Evolutionary conservation across 331 rosid genomes (phyloP).

Genomic region (Malus hybrid): DNA sequence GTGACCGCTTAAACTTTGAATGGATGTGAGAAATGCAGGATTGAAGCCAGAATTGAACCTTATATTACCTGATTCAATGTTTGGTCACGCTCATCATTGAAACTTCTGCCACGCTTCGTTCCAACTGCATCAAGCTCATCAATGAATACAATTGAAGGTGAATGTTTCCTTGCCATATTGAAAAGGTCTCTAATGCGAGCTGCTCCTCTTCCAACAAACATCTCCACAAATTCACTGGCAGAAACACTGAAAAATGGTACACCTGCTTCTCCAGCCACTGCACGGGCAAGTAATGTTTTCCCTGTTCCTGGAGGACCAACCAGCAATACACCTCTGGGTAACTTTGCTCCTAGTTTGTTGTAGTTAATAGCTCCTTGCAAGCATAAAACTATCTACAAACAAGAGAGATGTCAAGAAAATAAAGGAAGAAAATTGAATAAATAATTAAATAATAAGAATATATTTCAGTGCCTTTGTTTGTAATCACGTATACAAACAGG

Average conservation of each 20-base stretch:
- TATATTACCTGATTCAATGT: slow-evolving; percentile 72
- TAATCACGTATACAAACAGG: neutral
- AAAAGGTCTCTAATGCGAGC: slow-evolving; percentile 94
- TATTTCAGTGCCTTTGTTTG: neutral
- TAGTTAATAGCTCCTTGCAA: slow-evolving; percentile 83
- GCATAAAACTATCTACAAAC: slow-evolving; percentile 76
- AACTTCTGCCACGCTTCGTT: slow-evolving; percentile 93
- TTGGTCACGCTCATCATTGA: slow-evolving; percentile 96
- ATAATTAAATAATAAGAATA: neutral
- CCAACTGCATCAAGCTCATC: slow-evolving; percentile 99
- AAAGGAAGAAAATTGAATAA: slow-evolving; percentile 13
- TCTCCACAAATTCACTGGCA: slow-evolving; percentile 95
- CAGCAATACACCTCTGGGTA: slow-evolving; percentile 88
- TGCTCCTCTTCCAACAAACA: slow-evolving; percentile 98
- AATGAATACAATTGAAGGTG: slow-evolving; percentile 87
- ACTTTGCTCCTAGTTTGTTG: slow-evolving; percentile 81
- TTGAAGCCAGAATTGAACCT: neutral
- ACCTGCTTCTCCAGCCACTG: slow-evolving; percentile 99
- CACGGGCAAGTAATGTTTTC: slow-evolving; percentile 88
- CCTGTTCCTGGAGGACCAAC: slow-evolving; percentile 99
- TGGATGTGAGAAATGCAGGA: neutral
- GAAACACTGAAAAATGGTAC: slow-evolving; percentile 90
- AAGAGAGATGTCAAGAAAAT: slow-evolving; percentile 17
- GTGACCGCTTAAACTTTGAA: neutral
- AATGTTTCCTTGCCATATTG: slow-evolving; percentile 63